Evolutionary conservation across 257 asterid genomes (phyloP), one percentile per base, ranked within the genome.

Genomic region (Pogostemon cablin): DNA sequence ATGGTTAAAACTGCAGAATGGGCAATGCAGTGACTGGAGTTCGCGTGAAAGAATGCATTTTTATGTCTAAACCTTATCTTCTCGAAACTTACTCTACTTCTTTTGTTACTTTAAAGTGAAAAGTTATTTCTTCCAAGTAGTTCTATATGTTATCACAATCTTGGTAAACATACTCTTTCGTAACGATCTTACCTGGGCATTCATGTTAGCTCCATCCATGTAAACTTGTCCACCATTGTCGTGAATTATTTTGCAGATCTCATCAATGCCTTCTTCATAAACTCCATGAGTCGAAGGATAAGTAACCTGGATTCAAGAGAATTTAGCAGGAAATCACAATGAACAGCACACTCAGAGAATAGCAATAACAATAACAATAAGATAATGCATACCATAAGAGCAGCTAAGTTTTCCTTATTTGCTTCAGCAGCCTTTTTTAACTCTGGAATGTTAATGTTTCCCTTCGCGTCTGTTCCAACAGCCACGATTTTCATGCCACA

Each of bases 161-260:
- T 15, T 32, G 3, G 6, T 7, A 50, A 10, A 3, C 56, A 15
- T 6, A 6, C 6, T 5, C 3, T 46, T 6, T 20, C 60, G 39
- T 48, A 41, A 44, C 2, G 46, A 72, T 1, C 50, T 44, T 84
- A 95, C 99, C 98, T 95, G 99, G 67, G 99, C 99, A 43, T 95
- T 95, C 99, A 95, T 95, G 95, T 95, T 95, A 63, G 99, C 99
- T 82, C 99, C 99, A 73, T 95, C 99, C 98, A 91, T 95, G 88
- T 95, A 95, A 53, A 95, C 99, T 84, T 95, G 99, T 70, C 99
- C 99, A 52, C 98, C 98, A 59, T 95, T 91, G 66, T 95, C 93
- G 46, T 95, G 99, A 84, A 95, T 91, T 62, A 95, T 89, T 81
- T 85, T 86, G 82, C 99, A 95, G 54, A 95, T 95, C 78, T 91